A percentile compares a stretch with the other conserved stretches of the same genome.
Conservation (phyloP, 2,329 filamentous ascomycete genomes). For the Metarhizium sp. region DNA sequence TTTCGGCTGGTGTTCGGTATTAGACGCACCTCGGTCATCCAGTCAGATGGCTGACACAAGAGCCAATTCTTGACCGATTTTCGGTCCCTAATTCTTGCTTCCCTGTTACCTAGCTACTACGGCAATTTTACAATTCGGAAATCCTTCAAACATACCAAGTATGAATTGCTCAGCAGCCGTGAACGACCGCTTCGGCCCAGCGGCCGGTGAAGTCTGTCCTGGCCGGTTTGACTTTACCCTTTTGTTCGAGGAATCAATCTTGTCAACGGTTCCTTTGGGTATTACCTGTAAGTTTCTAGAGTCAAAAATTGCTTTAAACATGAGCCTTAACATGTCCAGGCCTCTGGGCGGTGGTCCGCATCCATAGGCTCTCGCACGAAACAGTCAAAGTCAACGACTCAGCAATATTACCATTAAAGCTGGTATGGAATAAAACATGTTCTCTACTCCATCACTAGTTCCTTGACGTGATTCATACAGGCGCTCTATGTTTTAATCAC, state of each 20-base stretch:
- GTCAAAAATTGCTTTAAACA: rapidly evolving
- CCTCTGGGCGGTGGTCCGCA: background rate
- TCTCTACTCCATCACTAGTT: background rate
- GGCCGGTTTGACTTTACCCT: conserved; percentile 19
- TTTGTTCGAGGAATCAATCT: conserved; percentile 17
- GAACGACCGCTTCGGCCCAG: conserved; percentile 10
- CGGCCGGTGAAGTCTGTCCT: conserved; percentile 11
- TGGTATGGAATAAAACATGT: background rate
- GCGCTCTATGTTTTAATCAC: background rate
- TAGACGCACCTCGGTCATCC: too few species aligned
- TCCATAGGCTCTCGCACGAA: background rate
- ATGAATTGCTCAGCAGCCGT: conserved; percentile 1
- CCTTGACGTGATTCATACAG: background rate
- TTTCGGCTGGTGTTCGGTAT: too few species aligned
- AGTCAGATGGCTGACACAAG: too few species aligned
- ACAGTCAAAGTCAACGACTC: background rate
- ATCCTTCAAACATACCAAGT: background rate
- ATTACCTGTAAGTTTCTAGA: background rate
- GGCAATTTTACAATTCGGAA: background rate
- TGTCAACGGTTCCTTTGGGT: conserved; percentile 9
- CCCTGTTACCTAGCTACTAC: background rate
- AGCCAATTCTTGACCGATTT: too few species aligned
- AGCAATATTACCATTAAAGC: background rate
- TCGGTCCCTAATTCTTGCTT: background rate
- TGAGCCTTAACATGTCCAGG: background rate